A percentile compares a stretch with the other conserved stretches of the same genome.
These are phyloP conservation scores for Trichosporon faecale DNA, from an alignment of 1,284 basidiomycete species.

Conservation along the genomic window DNA sequence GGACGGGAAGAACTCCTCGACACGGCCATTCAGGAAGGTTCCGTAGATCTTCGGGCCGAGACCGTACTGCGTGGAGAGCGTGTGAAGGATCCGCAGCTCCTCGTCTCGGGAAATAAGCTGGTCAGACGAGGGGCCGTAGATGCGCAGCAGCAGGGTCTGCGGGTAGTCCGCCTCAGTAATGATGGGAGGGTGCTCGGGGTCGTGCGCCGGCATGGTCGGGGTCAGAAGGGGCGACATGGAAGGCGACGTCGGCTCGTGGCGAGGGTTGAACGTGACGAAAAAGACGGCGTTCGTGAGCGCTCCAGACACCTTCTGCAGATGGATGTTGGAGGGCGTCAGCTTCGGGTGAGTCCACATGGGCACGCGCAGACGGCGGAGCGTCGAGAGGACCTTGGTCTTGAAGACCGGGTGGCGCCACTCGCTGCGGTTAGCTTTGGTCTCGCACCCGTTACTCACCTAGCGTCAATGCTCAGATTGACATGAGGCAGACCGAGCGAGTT, in stretches of 20 bases:
- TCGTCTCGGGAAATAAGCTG: slow-evolving; percentile 76
- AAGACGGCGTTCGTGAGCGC: slow-evolving; percentile 91
- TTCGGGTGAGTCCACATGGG: slow-evolving; percentile 51
- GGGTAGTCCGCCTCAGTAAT: slow-evolving; percentile 46
- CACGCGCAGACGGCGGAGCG: slow-evolving; percentile 41
- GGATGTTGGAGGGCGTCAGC: slow-evolving; percentile 56
- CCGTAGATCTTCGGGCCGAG: slow-evolving; percentile 90
- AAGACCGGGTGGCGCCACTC: slow-evolving; percentile 51
- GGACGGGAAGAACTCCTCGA: slow-evolving; percentile 91
- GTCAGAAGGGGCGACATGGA: slow-evolving; percentile 50
- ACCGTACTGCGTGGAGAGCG: slow-evolving; percentile 76
- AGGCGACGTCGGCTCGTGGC: slow-evolving; percentile 42
- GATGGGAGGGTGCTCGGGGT: slow-evolving; percentile 39
- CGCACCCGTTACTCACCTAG: slow-evolving; percentile 60
- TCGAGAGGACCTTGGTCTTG: slow-evolving; percentile 48
- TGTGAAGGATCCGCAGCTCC: slow-evolving; percentile 80
- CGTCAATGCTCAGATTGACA: slow-evolving; percentile 61
- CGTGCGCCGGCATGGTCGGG: slow-evolving; percentile 45
- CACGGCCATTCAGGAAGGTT: slow-evolving; percentile 85
- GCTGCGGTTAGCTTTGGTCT: slow-evolving; percentile 16
- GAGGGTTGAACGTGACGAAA: slow-evolving; percentile 66
- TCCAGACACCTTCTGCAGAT: slow-evolving; percentile 78
- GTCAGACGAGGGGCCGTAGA: slow-evolving; percentile 83
- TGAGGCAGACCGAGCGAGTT: slow-evolving; percentile 59
- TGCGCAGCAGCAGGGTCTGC: slow-evolving; percentile 73